Evolutionary conservation across 192 early-diverging fungal genomes (phyloP).

Genomic region (Rhizophagus prolifer): DNA sequence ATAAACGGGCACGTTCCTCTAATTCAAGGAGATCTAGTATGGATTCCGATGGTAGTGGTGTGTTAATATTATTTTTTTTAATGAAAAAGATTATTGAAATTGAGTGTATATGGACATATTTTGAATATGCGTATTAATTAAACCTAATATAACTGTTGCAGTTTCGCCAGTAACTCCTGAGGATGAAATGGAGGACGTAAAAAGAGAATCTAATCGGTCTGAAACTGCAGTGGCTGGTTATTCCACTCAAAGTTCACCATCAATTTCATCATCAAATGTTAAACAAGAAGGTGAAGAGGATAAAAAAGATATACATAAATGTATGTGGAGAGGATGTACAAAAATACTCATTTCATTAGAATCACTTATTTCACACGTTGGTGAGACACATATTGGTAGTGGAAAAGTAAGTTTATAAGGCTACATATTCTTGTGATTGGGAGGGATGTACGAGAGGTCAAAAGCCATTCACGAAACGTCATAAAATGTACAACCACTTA

Average conservation of each 20-base stretch:
- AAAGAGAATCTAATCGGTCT: conserved; percentile 3
- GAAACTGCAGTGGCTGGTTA: background rate
- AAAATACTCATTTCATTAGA: conserved; percentile 45
- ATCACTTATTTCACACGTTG: conserved; percentile 53
- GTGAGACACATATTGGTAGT: conserved; percentile 54
- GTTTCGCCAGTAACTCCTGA: background rate
- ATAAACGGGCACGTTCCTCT: background rate
- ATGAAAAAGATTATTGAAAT: background rate
- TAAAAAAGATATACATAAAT: conserved; percentile 39
- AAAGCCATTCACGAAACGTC: conserved; percentile 66
- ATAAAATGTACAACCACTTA: conserved; percentile 71
- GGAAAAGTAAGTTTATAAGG: conserved; percentile 51
- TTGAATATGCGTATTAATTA: background rate
- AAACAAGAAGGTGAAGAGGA: conserved; percentile 18
- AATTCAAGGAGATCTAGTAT: background rate
- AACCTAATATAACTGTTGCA: conserved; percentile 13
- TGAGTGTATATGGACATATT: background rate
- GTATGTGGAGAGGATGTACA: conserved; percentile 54
- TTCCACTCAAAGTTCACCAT: background rate
- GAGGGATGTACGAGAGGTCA: conserved; percentile 42
- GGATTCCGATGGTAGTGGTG: conserved; percentile 20
- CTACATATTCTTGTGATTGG: conserved; percentile 51
- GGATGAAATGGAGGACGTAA: conserved; percentile 4
- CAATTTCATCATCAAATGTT: background rate
- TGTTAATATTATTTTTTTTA: background rate